These are phyloP conservation scores for Venturia pyrina DNA, from an alignment of 2,329 filamentous ascomycete genomes.

Conservation along the genomic window DNA sequence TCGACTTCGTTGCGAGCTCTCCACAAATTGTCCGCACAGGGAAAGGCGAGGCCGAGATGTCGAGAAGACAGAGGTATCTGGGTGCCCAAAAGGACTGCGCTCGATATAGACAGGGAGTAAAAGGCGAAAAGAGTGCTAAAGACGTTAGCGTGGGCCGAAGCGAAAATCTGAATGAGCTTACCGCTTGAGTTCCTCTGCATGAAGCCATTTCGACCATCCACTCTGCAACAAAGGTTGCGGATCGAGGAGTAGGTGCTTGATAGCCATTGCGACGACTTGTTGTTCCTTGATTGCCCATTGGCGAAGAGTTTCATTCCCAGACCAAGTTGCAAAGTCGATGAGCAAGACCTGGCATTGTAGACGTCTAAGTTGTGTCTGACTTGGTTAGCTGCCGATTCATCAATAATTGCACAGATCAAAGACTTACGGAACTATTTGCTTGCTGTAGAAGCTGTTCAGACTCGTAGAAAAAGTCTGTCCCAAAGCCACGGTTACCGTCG, in stretches of 20 bases:
- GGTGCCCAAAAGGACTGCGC: neutral
- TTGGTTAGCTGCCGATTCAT: neutral
- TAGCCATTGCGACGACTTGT: neutral
- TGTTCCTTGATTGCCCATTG: constrained; percentile 4
- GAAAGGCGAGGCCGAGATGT: neutral
- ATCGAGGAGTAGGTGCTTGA: neutral
- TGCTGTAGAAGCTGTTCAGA: constrained; percentile 1
- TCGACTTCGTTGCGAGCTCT: neutral
- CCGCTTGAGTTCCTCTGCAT: neutral
- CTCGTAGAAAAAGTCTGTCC: neutral
- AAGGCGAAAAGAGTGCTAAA: neutral
- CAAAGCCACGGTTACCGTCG: neutral
- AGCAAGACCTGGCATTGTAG: neutral
- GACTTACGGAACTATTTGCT: neutral
- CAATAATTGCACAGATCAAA: too few relatives aligned
- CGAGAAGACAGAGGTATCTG: neutral
- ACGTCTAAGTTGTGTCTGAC: neutral
- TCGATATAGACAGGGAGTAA: neutral
- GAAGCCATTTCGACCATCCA: constrained; percentile 3
- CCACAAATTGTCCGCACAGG: neutral
- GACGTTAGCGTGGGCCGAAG: neutral
- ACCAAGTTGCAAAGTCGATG: neutral
- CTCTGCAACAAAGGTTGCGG: neutral
- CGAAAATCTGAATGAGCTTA: neutral
- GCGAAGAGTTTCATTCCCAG: neutral